Evolutionary conservation across 164 flowering plant species (phyloP).

Genomic region (Platanus orientalis): DNA sequence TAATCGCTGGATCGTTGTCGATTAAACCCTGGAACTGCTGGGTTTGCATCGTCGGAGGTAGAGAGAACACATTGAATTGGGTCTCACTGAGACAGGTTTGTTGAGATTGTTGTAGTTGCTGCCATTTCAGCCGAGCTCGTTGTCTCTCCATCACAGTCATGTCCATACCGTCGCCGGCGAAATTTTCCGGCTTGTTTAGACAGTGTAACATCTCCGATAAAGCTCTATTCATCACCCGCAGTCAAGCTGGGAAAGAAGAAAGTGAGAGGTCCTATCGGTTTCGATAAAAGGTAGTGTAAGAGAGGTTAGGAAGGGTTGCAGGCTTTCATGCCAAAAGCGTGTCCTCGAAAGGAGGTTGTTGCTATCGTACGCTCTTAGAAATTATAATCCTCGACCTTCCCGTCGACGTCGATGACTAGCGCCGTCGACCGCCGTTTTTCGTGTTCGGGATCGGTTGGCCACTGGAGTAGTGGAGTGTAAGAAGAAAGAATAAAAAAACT

Average conservation of each 20-base stretch:
- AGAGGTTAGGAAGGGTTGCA: neutral
- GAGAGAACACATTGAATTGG: slow-evolving; percentile 28
- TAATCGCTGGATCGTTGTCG: slow-evolving; percentile 19
- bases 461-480: neutral
- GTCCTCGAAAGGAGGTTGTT: neutral
- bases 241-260: neutral
- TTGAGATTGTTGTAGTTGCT: slow-evolving; percentile 26
- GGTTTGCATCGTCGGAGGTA: neutral
- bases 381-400: neutral
- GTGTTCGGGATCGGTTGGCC: neutral
- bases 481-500: neutral
- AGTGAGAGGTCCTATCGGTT: too few species aligned
- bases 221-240: neutral
- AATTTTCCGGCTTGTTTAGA: slow-evolving; percentile 18
- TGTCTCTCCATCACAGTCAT: slow-evolving; percentile 59
- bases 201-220: slow-evolving; percentile 46
- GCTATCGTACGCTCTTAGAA: neutral
- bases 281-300: neutral
- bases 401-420: neutral
- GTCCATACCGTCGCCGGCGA: slow-evolving; percentile 32
- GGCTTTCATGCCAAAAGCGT: slow-evolving; percentile 2
- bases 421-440: neutral
- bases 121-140: slow-evolving; percentile 51
- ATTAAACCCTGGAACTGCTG: slow-evolving; percentile 26
- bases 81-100: slow-evolving; percentile 20